Evolutionary conservation across 2,329 filamentous ascomycete species (phyloP), one percentile per base, ranked within the genome.

Genomic region (Venturia asperata): DNA sequence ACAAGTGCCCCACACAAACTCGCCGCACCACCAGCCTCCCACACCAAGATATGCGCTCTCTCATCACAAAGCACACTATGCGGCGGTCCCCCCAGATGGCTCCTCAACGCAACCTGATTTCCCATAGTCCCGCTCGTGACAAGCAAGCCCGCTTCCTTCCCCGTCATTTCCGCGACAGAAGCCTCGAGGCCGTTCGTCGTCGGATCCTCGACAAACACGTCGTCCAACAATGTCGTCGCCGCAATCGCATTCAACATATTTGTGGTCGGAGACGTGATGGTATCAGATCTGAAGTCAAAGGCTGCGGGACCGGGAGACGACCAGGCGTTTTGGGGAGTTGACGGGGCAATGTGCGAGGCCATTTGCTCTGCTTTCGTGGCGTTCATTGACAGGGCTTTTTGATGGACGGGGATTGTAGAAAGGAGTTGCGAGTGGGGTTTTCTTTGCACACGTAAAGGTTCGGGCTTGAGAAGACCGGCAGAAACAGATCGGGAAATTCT

Each of bases 91-190:
- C 81, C 83, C 17, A 97, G 82, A 66, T 94, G 88, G 1, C 89
- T 83, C 47, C 92, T 86, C 52, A 96, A 82, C 0, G 89, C 87
- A 21, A 97, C 80, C 74, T 96, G 92, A 77, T 97, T 97, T 49
- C 91, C 92, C 92, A 96, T 96, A 5, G 92, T 96, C 3, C 93
- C 93, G 0, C 90, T 94, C 66, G 95, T 81, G 65, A 96, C 90
- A 64, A 96, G 87, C 5, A 97, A 80, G 0, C 85, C 89, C 9
- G 85, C 86, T 71, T 92, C 87, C 70, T 95, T 92, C 69, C 85
- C 85, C 0, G 90, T 85, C 3, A 95, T 82, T 41, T 82, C 73
- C 21, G 91, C 90, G 56, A 95, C 82, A 74, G 89, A 87, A 58
- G 82, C 77, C 75, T 97, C 90, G 49, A 97, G 85, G 30, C 84